Conservation (phyloP, 768 basidiomycete species). For the Pleurotus pulmonarius region DNA sequence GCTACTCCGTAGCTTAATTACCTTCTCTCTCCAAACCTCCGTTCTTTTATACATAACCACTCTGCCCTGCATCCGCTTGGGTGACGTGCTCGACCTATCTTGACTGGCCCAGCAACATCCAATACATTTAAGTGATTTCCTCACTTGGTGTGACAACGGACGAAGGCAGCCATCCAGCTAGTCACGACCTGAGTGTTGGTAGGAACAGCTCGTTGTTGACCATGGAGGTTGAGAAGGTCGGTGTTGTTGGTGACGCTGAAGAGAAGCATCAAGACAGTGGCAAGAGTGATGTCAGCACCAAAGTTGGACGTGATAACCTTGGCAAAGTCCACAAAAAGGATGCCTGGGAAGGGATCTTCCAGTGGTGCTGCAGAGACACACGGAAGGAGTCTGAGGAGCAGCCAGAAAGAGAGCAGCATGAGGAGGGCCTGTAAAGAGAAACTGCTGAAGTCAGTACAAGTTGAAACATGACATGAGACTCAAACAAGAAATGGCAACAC, state of each 20-base stretch:
- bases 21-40: too few species aligned
- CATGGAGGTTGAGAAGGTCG: constrained; percentile 5
- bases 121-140: too few species aligned
- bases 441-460: background rate
- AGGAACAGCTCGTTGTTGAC: background rate
- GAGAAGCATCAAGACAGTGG: constrained; percentile 5
- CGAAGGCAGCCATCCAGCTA: background rate
- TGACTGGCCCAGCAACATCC: too few species aligned
- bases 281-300: background rate
- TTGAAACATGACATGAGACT: background rate
- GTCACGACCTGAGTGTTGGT: background rate
- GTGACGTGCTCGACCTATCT: too few species aligned
- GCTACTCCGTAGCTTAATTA: too few species aligned
- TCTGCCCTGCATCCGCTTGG: too few species aligned
- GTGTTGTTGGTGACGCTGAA: constrained; percentile 1
- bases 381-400: background rate
- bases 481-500: background rate
- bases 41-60: too few species aligned
- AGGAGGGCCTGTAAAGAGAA: background rate
- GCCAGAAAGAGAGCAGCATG: background rate
- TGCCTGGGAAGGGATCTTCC: constrained; percentile 4
- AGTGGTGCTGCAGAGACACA: background rate
- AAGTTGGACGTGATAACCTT: background rate
- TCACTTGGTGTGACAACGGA: too few species aligned
- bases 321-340: background rate